phyloP scores from a whole-genome alignment of 164 flowering plant genomes.

The Stephania yunnanensis region DNA sequence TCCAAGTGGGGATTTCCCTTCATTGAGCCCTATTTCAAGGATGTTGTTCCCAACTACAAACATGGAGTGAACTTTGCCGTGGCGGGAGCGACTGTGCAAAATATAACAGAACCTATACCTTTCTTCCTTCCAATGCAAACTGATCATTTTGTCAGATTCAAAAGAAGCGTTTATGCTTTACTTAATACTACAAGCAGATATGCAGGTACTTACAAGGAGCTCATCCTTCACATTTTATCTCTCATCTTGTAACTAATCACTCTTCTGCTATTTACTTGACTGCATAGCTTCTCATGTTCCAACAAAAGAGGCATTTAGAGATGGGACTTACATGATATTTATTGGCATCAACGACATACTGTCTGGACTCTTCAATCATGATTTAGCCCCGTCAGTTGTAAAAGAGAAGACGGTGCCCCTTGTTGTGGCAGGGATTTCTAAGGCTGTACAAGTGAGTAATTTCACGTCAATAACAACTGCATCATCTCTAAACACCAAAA shows the following conservation, averaged over 20 bases:
- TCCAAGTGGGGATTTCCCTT: conserved; percentile 20
- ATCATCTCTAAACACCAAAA: neutral
- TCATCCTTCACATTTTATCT: neutral
- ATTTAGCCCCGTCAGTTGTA: conserved; percentile 13
- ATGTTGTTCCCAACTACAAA: conserved; percentile 18
- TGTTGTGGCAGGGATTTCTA: conserved; percentile 17
- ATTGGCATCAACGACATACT: conserved; percentile 19
- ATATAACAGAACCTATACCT: conserved; percentile 16
- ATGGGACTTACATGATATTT: conserved; percentile 22
- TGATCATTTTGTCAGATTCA: conserved; percentile 21
- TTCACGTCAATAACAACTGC: neutral
- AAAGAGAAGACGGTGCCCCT: conserved; percentile 18
- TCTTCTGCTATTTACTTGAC: neutral
- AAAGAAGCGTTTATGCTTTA: conserved; percentile 13
- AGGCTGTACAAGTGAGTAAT: conserved; percentile 18
- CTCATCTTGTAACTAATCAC: neutral
- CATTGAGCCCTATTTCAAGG: conserved; percentile 18
- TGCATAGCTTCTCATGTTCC: conserved; percentile 15
- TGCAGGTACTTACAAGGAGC: neutral
- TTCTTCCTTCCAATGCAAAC: conserved; percentile 21
- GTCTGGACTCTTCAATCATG: neutral
- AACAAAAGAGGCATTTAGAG: conserved; percentile 10
- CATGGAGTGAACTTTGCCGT: conserved; percentile 24
- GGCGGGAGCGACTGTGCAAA: conserved; percentile 20
- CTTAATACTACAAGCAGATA: conserved; percentile 9